Percentiles rank a stretch among this genome's conserved stretches.
Evolutionary conservation across 257 asterid species (phyloP).

Genomic region (Dorcoceras hygrometricum): DNA sequence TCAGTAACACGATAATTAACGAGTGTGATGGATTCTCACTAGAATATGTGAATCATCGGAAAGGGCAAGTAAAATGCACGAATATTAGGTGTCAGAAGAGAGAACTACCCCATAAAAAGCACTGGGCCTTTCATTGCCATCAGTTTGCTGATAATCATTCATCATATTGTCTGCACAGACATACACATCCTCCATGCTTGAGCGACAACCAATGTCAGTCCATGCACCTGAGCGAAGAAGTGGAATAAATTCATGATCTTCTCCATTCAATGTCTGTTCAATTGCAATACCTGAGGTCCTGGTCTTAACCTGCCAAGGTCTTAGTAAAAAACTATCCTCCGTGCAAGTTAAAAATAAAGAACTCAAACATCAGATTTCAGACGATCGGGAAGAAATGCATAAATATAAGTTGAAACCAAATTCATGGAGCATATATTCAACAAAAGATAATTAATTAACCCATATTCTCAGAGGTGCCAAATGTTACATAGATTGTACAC

Average conservation of each 20-base stretch:
- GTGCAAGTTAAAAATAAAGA: neutral
- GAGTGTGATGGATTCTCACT: neutral
- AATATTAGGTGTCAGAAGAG: conserved; percentile 1
- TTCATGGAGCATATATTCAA: neutral
- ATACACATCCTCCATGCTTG: conserved; percentile 82
- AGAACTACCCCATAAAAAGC: conserved; percentile 91
- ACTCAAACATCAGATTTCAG: neutral
- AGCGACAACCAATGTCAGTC: conserved; percentile 79
- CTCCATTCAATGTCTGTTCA: conserved; percentile 42
- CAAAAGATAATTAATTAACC: neutral
- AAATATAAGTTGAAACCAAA: conserved; percentile 3
- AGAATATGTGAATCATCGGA: neutral
- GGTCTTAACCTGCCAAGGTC: conserved; percentile 50
- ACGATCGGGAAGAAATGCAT: neutral
- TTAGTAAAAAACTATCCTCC: conserved; percentile 24
- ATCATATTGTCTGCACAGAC: conserved; percentile 68
- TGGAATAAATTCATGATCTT: conserved; percentile 48
- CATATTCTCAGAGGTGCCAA: neutral
- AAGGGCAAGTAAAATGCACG: neutral
- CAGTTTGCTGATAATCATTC: conserved; percentile 43
- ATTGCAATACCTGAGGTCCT: conserved; percentile 33
- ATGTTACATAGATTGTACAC: neutral
- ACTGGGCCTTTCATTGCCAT: conserved; percentile 37
- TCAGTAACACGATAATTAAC: neutral
- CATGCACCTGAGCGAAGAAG: conserved; percentile 87